Base-by-base conservation (phyloP, 495 filamentous ascomycete genomes). In the Trichocladium antarcticum region DNA sequence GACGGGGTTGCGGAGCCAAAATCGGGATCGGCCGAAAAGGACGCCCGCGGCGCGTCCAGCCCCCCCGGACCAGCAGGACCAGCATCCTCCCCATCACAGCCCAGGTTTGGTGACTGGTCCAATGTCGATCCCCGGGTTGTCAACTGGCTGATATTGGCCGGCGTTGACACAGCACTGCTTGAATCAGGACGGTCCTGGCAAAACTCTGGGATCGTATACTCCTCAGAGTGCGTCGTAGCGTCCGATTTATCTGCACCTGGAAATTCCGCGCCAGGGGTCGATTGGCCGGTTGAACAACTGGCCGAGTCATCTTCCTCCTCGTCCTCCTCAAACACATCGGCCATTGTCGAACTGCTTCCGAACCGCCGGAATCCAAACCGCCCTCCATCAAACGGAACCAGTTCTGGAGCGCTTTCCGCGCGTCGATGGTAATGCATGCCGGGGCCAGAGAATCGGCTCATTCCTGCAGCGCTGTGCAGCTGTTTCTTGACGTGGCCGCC, bases 241-340 rank as follows among this genome's bases (percentile, higher is more conserved):
- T 59, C 36, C 0, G 56, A 19, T 3, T 48, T 59, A 31, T 55
- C 57, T 10, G 48, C 44, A 15, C 31, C 15, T 11, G 56, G 47
- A 14, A 47, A 46, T 5, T 61, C 59, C 10, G 32, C 56, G 7
- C 59, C 51, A 27, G 59, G 59, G 0, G 60, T 63, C 2, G 64
- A 60, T 16, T 60, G 53, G 31, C 57, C 56, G 34, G 53, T 57
- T 8, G 60, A 57, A 31, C 53, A 55, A 7, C 37, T 46, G 6
- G 41, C 35, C 8, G 60, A 58, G 12, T 54, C 63, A 5, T 63
- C 60, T 5, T 70, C 59, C 49, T 95, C 89, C 54, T 95, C 92
- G 45, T 98, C 92, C 65, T 95, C 92, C 61, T 95, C 88, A 52
- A 95, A 94, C 5, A 95, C 92, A 65, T 96, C 92, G 16, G 83